Evolutionary conservation across 2,329 filamentous ascomycete species (phyloP), one percentile per base, ranked within the genome.

Genomic region (Teratosphaeria viscida): DNA sequence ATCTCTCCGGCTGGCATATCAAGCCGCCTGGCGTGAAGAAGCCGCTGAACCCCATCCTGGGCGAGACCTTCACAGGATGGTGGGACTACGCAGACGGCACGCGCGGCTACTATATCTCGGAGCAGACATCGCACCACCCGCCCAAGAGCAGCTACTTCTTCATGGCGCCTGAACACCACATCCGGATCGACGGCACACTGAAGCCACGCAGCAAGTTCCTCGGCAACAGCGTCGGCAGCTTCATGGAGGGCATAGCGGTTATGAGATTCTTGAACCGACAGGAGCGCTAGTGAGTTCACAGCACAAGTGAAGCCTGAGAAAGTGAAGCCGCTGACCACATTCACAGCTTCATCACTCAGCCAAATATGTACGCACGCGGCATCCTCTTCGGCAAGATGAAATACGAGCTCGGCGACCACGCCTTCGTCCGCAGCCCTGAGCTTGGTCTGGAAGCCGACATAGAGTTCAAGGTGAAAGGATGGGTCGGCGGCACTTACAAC

Each of bases 381-480:
- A 97, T 99, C 61, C 80, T 99, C 8, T 96, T 99, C 70, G 94
- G 94, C 55, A 97, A 96, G 75, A 97, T 99, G 94, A 97, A 96
- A 75, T 99, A 97, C 75, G 94, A 99, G 77, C 84, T 99, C 7
- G 94, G 92, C 64, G 92, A 97, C 73, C 92, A 96, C 77, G 96
- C 92, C 72, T 90, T 91, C 68, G 89, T 99, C 23, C 84, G 87
- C 65, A 97, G 94, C 73, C 90, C 92, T 0, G 92, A 97, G 73
- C 83, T 90, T 19, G 87, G 91, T 60, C 80, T 99, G 19, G 83
- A 85, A 29, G 92, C 91, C 61, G 92, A 99, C 72, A 85, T 99
- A 62, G 94, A 99, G 66, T 99, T 99, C 82, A 97, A 97, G 78
- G 95, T 90, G 57, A 97, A 97, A 76, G 94, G 94, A 5, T 99